Conservation (phyloP, 2,329 filamentous ascomycete species). For the Colletotrichum kahawae region DNA sequence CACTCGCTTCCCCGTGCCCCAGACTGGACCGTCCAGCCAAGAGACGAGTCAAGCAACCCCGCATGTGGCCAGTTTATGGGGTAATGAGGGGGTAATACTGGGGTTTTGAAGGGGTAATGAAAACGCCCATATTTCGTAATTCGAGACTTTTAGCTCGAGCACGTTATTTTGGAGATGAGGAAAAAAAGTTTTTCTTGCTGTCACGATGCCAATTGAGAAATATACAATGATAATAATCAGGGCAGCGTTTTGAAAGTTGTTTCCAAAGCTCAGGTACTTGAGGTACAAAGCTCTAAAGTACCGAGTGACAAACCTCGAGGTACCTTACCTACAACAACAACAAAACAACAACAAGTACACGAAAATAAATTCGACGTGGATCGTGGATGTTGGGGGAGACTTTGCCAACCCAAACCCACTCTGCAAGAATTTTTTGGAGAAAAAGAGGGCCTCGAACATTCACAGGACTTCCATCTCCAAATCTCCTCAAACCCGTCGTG, state of each 20-base stretch:
- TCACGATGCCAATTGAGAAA: constrained; percentile 3
- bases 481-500: background rate
- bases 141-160: constrained; percentile 14
- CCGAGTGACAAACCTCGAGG: background rate
- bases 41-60: constrained; percentile 20
- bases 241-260: background rate
- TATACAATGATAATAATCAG: background rate
- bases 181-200: background rate
- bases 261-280: background rate
- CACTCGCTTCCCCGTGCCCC: constrained; percentile 6
- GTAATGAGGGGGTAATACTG: constrained; percentile 22
- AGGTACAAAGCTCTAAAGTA: background rate
- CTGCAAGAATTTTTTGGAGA: background rate
- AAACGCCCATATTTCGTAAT: constrained; percentile 21
- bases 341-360: background rate
- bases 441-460: background rate
- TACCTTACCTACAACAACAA: background rate
- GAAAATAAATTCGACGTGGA: background rate
- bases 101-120: constrained; percentile 22
- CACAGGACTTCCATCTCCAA: background rate
- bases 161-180: constrained; percentile 12
- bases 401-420: background rate
- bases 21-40: constrained; percentile 10
- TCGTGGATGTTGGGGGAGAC: background rate
- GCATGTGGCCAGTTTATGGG: constrained; percentile 21